A percentile compares a stretch with the other conserved stretches of the same genome.
phyloP scores from a whole-genome alignment of 305 asterid genomes.

The Andrographis paniculata region DNA sequence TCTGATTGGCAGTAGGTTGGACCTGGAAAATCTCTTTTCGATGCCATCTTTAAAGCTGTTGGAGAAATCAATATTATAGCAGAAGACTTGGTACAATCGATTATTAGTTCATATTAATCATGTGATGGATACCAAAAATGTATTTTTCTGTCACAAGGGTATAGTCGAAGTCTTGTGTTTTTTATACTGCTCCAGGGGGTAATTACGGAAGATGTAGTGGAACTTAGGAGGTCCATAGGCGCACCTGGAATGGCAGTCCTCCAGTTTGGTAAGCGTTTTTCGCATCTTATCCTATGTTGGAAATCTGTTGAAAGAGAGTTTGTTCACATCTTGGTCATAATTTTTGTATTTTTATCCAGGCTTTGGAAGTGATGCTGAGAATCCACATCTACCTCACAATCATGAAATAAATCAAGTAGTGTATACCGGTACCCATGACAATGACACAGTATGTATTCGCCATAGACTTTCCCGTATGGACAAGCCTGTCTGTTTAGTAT shows the following conservation, averaged over 20 bases:
- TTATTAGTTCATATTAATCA: conserved; percentile 10
- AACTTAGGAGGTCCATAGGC: conserved; percentile 76
- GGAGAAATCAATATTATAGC: conserved; percentile 92
- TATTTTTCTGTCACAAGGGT: no score
- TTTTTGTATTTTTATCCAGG: conserved; percentile 36
- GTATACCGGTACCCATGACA: conserved; percentile 97
- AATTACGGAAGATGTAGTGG: conserved; percentile 87
- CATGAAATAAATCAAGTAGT: conserved; percentile 94
- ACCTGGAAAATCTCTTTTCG: conserved; percentile 82
- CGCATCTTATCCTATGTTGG: no score
- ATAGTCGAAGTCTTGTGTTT: conserved; percentile 15
- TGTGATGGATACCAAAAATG: no score
- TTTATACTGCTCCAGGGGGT: conserved; percentile 58
- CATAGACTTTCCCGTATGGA: conserved; percentile 1
- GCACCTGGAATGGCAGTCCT: conserved; percentile 99
- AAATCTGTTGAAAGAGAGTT: no score
- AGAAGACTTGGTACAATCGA: conserved; percentile 96
- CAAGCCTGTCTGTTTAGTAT: no score
- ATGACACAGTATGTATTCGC: conserved; percentile 66
- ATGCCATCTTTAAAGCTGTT: conserved; percentile 63
- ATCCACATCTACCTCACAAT: conserved; percentile 94
- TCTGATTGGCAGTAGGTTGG: conserved; percentile 69
- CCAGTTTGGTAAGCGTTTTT: conserved; percentile 67
- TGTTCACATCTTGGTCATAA: no score
- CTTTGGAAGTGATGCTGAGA: conserved; percentile 94